Evolutionary conservation across 2,329 filamentous ascomycete genomes (phyloP).

Genomic region (Penicillium psychrosexuale): DNA sequence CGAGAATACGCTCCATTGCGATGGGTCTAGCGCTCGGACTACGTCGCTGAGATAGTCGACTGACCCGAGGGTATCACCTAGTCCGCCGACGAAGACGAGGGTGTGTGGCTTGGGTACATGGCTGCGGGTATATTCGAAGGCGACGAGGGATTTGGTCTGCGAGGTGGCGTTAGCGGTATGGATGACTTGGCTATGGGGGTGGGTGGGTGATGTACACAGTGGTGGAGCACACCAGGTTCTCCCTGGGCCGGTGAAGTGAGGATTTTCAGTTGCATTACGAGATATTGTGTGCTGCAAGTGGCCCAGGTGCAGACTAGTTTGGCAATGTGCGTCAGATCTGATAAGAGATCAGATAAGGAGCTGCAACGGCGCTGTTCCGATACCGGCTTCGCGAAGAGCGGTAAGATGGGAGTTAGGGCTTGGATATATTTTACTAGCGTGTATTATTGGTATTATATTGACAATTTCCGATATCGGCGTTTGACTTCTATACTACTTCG

Average conservation of each 20-base stretch:
- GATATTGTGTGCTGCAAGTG: not conserved
- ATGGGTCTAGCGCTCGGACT: constrained; percentile 44
- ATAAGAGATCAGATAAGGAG: constrained; percentile 25
- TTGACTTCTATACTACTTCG: not conserved
- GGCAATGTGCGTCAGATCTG: constrained; percentile 19
- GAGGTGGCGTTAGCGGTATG: constrained; percentile 1
- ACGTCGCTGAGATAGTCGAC: constrained; percentile 52
- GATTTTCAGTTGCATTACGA: constrained; percentile 20
- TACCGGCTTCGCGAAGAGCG: not conserved
- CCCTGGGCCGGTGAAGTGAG: constrained; percentile 17
- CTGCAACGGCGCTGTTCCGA: not conserved
- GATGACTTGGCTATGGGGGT: not conserved
- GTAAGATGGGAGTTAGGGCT: constrained; percentile 5
- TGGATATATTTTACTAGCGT: not conserved
- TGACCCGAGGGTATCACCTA: constrained; percentile 55
- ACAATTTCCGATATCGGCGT: not conserved
- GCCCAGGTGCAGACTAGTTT: not conserved
- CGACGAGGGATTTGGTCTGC: constrained; percentile 34
- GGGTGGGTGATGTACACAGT: constrained; percentile 16
- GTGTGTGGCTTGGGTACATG: constrained; percentile 42
- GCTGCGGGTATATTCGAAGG: constrained; percentile 38
- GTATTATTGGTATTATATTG: not conserved
- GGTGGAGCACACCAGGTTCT: constrained; percentile 23
- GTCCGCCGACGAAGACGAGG: constrained; percentile 57
- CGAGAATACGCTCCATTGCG: constrained; percentile 52